These are phyloP conservation scores for Gyrodon lividus DNA, from an alignment of 768 basidiomycete genomes.

Conservation along the genomic window DNA sequence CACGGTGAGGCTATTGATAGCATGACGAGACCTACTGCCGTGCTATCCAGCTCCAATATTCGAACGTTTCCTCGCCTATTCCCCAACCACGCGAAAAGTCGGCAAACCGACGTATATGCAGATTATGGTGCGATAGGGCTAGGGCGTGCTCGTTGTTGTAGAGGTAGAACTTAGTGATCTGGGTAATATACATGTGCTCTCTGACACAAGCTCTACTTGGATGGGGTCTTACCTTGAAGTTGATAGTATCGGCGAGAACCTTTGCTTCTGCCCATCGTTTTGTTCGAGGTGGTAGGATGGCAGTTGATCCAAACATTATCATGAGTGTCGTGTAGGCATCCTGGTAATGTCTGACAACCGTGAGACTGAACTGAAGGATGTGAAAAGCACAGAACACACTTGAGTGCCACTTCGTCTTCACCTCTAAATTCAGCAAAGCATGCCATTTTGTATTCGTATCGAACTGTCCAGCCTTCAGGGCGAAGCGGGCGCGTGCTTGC, in stretches of 20 bases:
- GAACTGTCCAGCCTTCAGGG: conserved; percentile 90
- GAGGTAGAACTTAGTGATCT: conserved; percentile 89
- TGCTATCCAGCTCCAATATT: conserved; percentile 97
- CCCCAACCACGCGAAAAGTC: conserved; percentile 92
- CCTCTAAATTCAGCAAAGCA: conserved; percentile 94
- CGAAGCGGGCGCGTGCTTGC: conserved; percentile 56
- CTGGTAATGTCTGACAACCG: conserved; percentile 77
- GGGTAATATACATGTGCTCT: neutral
- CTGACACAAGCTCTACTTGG: neutral
- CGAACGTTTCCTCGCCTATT: conserved; percentile 94
- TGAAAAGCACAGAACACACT: conserved; percentile 49
- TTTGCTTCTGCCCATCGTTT: conserved; percentile 99
- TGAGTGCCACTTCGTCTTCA: conserved; percentile 89
- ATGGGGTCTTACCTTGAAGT: conserved; percentile 64
- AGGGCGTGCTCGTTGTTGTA: conserved; percentile 86
- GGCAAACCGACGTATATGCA: conserved; percentile 81
- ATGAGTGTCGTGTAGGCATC: conserved; percentile 84
- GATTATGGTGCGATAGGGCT: conserved; percentile 78
- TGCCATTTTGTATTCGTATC: conserved; percentile 98
- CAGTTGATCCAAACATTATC: conserved; percentile 87
- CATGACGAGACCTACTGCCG: conserved; percentile 62
- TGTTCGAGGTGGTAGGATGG: conserved; percentile 84
- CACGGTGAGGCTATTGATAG: neutral
- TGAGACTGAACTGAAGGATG: conserved; percentile 10
- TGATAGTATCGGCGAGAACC: conserved; percentile 92